Evolutionary conservation across 495 filamentous ascomycete species (phyloP).

Genomic region (Talaromyces liani): DNA sequence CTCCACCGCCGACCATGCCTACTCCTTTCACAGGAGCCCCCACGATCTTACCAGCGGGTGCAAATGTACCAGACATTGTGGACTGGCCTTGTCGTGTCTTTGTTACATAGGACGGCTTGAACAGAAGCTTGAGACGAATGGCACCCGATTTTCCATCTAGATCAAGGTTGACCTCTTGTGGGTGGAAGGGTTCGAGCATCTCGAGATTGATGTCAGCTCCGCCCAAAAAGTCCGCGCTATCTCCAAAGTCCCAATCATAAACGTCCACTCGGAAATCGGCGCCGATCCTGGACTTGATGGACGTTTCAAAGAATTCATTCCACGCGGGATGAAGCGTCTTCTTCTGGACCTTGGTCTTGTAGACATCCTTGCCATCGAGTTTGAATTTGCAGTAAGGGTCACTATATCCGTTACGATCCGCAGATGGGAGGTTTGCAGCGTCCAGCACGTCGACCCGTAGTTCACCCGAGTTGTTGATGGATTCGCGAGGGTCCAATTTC

Average conservation of each 20-base stretch:
- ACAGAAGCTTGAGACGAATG: slow-evolving; percentile 77
- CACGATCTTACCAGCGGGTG: slow-evolving; percentile 83
- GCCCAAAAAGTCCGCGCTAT: slow-evolving; percentile 83
- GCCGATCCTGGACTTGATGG: slow-evolving; percentile 72
- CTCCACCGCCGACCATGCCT: slow-evolving; percentile 68
- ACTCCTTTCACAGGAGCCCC: slow-evolving; percentile 91
- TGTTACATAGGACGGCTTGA: slow-evolving; percentile 87
- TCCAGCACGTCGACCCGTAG: slow-evolving; percentile 88
- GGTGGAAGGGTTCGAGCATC: slow-evolving; percentile 74
- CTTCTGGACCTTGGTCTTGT: slow-evolving; percentile 91
- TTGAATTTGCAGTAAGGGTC: slow-evolving; percentile 96
- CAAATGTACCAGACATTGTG: slow-evolving; percentile 90
- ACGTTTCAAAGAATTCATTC: slow-evolving; percentile 91
- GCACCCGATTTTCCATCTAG: slow-evolving; percentile 86
- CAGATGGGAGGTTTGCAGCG: slow-evolving; percentile 77
- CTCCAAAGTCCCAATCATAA: slow-evolving; percentile 93
- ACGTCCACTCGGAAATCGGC: slow-evolving; percentile 80
- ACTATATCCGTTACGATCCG: slow-evolving; percentile 91
- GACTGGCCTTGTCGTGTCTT: slow-evolving; percentile 83
- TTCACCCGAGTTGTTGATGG: slow-evolving; percentile 96
- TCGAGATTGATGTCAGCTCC: slow-evolving; percentile 69
- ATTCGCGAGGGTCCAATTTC: slow-evolving; percentile 87
- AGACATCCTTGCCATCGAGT: slow-evolving; percentile 75
- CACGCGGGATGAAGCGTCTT: slow-evolving; percentile 91
- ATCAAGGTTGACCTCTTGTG: slow-evolving; percentile 60